Evolutionary conservation across 257 asterid species (phyloP), one percentile per base, ranked within the genome.

Genomic region (Solanum bulbocastanum): DNA sequence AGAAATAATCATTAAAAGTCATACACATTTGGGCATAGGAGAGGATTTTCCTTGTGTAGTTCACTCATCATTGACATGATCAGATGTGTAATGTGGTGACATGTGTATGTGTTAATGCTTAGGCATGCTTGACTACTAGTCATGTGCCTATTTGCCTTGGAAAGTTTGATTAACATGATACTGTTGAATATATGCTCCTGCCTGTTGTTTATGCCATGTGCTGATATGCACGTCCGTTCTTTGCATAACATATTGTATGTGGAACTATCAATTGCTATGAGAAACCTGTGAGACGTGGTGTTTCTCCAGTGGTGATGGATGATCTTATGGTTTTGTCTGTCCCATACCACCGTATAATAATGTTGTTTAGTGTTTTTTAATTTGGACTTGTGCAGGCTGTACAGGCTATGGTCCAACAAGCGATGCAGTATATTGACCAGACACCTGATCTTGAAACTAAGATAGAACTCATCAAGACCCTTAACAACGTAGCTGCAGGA

Each of bases 371-470:
- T 44, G 16, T 10, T 30, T 6, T 62, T 39, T 46, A 39, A 66
- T 39, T 74, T 27, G 83, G 76, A 22, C 33, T 56, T 79, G 62
- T 91, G 90, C 92, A 97, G 99, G 99, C 98, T 65, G 99, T 96
- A 42, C 98, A 96, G 92, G 98, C 98, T 40, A 96, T 97, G 98
- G 98, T 97, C 85, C 99, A 96, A 90, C 98, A 94, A 89, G 98
- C 99, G 1, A 96, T 97, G 98, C 95, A 91, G 84, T 96, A 95
- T 88, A 97, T 96, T 89, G 99, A 97, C 90, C 96, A 96, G 95
- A 96, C 99, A 10, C 99, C 99, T 23, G 98, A 97, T 92, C 89
- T 95, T 52, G 98, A 96, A 69, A 88, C 98, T 58, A 96, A 97
- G 94, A 92, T 95, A 76, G 98, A 96, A 90, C 98, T 97, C 62